Percentiles rank a stretch among this genome's conserved stretches.
Evolutionary conservation across 2,329 filamentous ascomycete species (phyloP).

Genomic region (Claviceps sp.): DNA sequence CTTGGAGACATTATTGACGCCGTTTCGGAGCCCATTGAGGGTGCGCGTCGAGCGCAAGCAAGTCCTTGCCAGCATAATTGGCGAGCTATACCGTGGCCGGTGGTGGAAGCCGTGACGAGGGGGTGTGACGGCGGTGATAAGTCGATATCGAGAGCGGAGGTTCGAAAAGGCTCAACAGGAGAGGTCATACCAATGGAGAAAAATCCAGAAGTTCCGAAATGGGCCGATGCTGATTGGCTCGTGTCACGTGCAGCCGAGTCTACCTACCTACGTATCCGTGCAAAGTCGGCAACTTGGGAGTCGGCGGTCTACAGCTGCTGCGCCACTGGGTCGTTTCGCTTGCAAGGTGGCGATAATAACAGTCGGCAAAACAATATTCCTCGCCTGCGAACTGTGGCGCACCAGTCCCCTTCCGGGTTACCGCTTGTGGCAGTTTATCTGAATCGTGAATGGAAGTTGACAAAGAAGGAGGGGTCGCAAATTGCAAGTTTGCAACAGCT

Average conservation of each 20-base stretch:
- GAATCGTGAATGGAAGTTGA: background rate
- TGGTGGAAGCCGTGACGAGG: slow-evolving; percentile 22
- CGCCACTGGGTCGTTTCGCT: background rate
- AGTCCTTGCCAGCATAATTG: slow-evolving; percentile 87
- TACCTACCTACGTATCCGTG: slow-evolving; percentile 6
- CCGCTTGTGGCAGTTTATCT: background rate
- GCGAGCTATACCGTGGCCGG: slow-evolving; percentile 27
- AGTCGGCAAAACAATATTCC: background rate
- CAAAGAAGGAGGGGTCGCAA: background rate
- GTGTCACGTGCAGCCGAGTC: slow-evolving; percentile 21
- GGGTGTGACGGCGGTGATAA: slow-evolving; percentile 20
- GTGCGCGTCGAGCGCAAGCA: slow-evolving; percentile 79
- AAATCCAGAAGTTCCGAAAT: slow-evolving; percentile 31
- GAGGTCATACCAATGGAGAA: slow-evolving; percentile 23
- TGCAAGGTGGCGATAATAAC: background rate
- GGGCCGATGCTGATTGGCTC: slow-evolving; percentile 28
- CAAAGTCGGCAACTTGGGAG: too few species aligned
- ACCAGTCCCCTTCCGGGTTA: background rate
- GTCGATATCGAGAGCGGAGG: slow-evolving; percentile 24
- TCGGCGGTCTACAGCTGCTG: background rate
- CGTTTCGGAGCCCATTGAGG: slow-evolving; percentile 64
- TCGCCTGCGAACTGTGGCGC: background rate
- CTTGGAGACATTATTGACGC: slow-evolving; percentile 58
- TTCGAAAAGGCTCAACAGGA: slow-evolving; percentile 25
- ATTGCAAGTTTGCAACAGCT: background rate